phyloP scores from a whole-genome alignment of 2,329 filamentous ascomycete species.

The Seiridium cupressi region DNA sequence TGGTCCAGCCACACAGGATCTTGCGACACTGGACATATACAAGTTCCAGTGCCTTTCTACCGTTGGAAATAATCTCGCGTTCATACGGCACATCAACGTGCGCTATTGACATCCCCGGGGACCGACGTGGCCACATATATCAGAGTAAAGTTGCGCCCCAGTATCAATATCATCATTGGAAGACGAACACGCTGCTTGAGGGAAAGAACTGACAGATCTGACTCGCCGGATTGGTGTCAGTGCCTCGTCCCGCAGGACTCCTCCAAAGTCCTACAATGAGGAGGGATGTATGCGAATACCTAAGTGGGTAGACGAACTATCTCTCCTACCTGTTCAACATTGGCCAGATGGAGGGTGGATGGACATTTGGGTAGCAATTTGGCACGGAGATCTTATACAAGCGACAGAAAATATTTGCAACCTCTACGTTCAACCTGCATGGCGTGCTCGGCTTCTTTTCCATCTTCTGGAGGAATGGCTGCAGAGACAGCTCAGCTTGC shows the following conservation, averaged over 20 bases:
- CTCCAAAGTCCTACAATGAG: background rate
- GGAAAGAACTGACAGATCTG: background rate
- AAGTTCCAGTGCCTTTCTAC: background rate
- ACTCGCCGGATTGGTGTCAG: background rate
- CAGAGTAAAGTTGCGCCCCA: background rate
- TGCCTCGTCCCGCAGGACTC: background rate
- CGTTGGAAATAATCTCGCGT: background rate
- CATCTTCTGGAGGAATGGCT: background rate
- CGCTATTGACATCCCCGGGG: background rate
- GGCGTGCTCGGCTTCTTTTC: background rate
- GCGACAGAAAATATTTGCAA: background rate
- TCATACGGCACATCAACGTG: background rate
- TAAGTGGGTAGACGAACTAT: background rate
- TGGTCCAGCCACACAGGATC: background rate
- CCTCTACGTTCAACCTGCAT: background rate
- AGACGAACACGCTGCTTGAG: background rate
- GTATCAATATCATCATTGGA: background rate
- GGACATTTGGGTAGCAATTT: background rate
- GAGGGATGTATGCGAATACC: background rate
- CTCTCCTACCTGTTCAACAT: background rate
- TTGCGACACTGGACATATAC: background rate
- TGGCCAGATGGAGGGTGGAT: background rate
- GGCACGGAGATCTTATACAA: background rate
- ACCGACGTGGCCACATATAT: background rate
- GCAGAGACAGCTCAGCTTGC: slow-evolving; percentile 1